Evolutionary conservation across 306 rosid species (phyloP), one percentile per base, ranked within the genome.

Genomic region (Luffa aegyptiaca): DNA sequence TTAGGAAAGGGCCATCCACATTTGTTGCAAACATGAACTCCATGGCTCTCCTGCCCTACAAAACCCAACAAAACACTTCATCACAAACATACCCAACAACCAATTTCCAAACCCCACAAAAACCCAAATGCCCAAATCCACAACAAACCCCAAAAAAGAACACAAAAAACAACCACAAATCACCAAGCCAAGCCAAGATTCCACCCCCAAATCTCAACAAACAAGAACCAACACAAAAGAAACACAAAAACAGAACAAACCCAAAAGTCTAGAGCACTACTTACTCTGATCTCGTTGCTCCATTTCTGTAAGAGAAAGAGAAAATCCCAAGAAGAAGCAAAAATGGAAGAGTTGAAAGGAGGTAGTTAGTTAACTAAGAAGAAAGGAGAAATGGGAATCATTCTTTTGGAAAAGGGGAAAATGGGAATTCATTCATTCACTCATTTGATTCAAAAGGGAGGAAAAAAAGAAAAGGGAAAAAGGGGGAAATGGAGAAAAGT

Each of bases 1-100:
- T 88, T 91, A 12, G 96, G 92, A 31, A 81, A 93, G 45, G 86
- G 83, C 92, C 93, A 88, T 58, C 96, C 92, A 84, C 97, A 91
- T 85, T 86, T 88, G 80, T 36, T 75, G 75, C 97, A 91, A 48
- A 90, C 75, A 80, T 83, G 78, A 31, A 82, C 87, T 84, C 87
- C 93, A 78, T 87, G 91, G 48, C 45, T 76, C 70, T 86, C 92
- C 13, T 79, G 73, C 78, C 87, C 95, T 87, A 78, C 76, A 83
- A 75, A 75, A 70, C 72, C 77, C 70, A 5, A 9, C 31, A 16
- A 46, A 75, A 20, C 75, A 17, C 53, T 44, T 20, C 0, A 58
- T 26, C 39, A 51, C 5, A 33, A 45, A 74, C 48, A 45, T 5
- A 71, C 20, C 18, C 62, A 66, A 57, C 18, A 69, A 12, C 37